phyloP scores from a whole-genome alignment of 2,329 filamentous ascomycete genomes.

The Paracoccidioides lutzii region DNA sequence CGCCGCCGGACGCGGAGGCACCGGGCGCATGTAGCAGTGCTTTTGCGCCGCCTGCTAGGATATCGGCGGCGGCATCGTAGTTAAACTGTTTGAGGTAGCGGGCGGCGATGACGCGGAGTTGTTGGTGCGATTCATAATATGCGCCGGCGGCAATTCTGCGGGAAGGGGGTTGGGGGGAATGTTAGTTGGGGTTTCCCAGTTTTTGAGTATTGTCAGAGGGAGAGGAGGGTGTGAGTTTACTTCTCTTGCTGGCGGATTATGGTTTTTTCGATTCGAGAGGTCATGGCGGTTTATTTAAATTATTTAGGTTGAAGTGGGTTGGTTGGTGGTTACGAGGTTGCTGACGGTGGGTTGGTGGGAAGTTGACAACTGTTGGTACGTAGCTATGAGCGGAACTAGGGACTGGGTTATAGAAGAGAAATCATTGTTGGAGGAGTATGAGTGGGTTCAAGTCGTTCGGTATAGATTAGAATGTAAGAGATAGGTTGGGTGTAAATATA shows the following conservation, averaged over 20 bases:
- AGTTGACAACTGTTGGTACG: neutral
- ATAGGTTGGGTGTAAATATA: neutral
- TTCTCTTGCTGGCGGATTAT: conserved; percentile 66
- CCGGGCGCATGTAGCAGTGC: conserved; percentile 63
- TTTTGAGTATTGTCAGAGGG: neutral
- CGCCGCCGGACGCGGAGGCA: conserved; percentile 87
- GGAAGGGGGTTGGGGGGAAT: conserved; percentile 4
- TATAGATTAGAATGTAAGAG: no score
- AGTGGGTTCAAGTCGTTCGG: neutral
- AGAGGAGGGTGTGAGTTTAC: conserved; percentile 29
- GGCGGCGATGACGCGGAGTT: conserved; percentile 86
- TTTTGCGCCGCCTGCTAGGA: conserved; percentile 71
- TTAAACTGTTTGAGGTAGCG: conserved; percentile 83
- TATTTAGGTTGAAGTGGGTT: neutral
- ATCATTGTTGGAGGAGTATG: neutral
- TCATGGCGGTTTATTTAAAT: conserved; percentile 17
- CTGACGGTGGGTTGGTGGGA: neutral
- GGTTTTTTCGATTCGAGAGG: conserved; percentile 51
- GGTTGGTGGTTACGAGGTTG: neutral
- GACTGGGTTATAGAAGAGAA: neutral
- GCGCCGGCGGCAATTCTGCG: conserved; percentile 73
- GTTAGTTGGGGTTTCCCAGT: conserved; percentile 7
- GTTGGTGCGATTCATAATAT: conserved; percentile 97
- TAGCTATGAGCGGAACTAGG: no score
- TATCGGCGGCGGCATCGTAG: conserved; percentile 74